These are phyloP conservation scores for Ligustrum vulgare DNA, from an alignment of 257 asterid species.

Conservation along the genomic window DNA sequence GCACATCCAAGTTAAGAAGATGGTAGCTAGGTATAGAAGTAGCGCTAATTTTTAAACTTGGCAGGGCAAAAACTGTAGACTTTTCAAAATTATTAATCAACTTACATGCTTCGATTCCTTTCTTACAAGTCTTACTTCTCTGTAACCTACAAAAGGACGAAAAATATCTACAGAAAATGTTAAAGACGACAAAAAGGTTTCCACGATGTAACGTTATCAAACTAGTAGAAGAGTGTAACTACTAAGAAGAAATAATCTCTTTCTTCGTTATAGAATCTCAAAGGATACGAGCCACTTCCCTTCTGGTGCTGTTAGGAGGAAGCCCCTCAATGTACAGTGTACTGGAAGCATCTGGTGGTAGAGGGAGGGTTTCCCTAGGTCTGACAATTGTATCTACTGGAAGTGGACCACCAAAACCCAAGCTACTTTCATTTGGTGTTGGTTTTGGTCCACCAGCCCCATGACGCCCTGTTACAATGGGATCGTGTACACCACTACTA, in stretches of 20 bases:
- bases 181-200: slow-evolving; percentile 25
- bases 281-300: slow-evolving; percentile 71
- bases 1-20: background rate
- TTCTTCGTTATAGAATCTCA: background rate
- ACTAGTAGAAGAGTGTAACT: background rate
- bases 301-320: slow-evolving; percentile 49
- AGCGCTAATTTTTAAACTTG: background rate
- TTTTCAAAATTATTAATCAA: background rate
- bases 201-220: background rate
- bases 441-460: slow-evolving; percentile 31
- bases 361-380: slow-evolving; percentile 43
- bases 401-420: slow-evolving; percentile 33
- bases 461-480: slow-evolving; percentile 29
- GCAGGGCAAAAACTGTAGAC: background rate
- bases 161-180: slow-evolving; percentile 42
- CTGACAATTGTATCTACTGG: slow-evolving; percentile 37
- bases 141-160: slow-evolving; percentile 62
- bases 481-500: slow-evolving; percentile 36
- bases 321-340: slow-evolving; percentile 60
- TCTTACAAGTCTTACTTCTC: slow-evolving; percentile 57
- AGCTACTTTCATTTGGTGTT: slow-evolving; percentile 37
- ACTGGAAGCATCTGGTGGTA: slow-evolving; percentile 60
- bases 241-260: background rate
- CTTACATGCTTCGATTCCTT: slow-evolving; percentile 58
- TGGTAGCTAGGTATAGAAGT: background rate